Evolutionary conservation across 345 rosid species (phyloP), one percentile per base, ranked within the genome.

Genomic region (Hibiscus trionum): DNA sequence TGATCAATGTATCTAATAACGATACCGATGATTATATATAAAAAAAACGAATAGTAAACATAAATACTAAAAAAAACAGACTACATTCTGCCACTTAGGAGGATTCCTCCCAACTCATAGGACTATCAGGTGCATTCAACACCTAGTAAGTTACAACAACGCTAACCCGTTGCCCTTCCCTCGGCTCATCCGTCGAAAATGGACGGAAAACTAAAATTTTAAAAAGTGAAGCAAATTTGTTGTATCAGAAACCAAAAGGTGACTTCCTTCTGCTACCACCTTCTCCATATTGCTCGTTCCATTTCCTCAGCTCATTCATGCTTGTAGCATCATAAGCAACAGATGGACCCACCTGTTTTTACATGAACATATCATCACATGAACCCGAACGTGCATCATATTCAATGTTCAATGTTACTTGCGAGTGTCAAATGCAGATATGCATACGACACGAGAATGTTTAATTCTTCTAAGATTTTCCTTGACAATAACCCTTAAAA

Each of bases 261-360:
- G 98, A 85, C 75, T 84, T 89, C 60, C 84, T 82, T 82, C 98
- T 84, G 84, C 86, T 90, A 50, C 99, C 99, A 16, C 93, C 98
- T 81, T 92, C 99, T 57, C 98, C 98, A 17, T 95, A 95, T 56
- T 93, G 98, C 70, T 95, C 99, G 26, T 95, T 95, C 99, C 99
- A 95, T 84, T 95, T 95, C 78, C 99, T 83, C 69, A 95, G 77
- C 80, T 93, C 99, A 61, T 92, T 90, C 99, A 95, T 95, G 78
- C 90, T 90, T 1, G 96, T 70, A 2, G 99, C 96, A 64, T 92
- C 99, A 7, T 81, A 89, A 0, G 99, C 86, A 49, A 95, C 94
- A 0, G 97, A 95, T 1, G 99, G 98, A 24, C 98, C 97, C 21
- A 93, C 99, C 99, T 95, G 73, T 14, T 21, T 1, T 35, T 55